Percentiles rank a stretch among this genome's conserved stretches.
Evolutionary conservation across 805 yeast species (phyloP).

Genomic region (Candida koratica): DNA sequence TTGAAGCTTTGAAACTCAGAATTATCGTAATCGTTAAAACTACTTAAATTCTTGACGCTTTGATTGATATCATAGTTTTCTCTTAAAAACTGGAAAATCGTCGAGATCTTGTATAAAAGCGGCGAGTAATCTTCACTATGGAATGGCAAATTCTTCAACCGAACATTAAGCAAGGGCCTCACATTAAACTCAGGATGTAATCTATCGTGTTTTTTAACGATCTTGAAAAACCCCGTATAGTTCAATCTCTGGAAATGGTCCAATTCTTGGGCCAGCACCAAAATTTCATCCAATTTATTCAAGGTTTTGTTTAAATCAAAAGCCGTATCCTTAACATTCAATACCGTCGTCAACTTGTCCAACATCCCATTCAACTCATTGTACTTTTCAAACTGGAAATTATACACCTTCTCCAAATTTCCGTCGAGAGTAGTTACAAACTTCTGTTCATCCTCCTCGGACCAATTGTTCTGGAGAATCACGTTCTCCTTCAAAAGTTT

Average conservation of each 20-base stretch:
- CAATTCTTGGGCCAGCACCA: constrained; percentile 75
- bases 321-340: constrained; percentile 36
- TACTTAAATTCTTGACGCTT: constrained; percentile 47
- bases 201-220: constrained; percentile 94
- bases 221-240: constrained; percentile 91
- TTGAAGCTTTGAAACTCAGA: constrained; percentile 63
- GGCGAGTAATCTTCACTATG: constrained; percentile 96
- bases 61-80: constrained; percentile 58
- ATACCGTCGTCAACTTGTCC: constrained; percentile 56
- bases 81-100: constrained; percentile 75
- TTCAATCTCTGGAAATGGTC: constrained; percentile 89
- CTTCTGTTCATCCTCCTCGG: constrained; percentile 65
- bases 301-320: constrained; percentile 65
- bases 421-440: constrained; percentile 66
- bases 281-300: constrained; percentile 63
- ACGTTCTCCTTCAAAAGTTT: constrained; percentile 67
- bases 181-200: constrained; percentile 86
- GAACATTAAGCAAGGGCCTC: constrained; percentile 79
- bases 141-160: constrained; percentile 84
- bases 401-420: constrained; percentile 72
- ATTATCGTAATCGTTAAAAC: constrained; percentile 38
- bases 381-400: constrained; percentile 66
- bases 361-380: constrained; percentile 63
- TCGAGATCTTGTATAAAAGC: constrained; percentile 73
- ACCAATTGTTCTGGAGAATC: constrained; percentile 48